Conservation (phyloP, 83 land plant species). For the Thuja plicata region DNA sequence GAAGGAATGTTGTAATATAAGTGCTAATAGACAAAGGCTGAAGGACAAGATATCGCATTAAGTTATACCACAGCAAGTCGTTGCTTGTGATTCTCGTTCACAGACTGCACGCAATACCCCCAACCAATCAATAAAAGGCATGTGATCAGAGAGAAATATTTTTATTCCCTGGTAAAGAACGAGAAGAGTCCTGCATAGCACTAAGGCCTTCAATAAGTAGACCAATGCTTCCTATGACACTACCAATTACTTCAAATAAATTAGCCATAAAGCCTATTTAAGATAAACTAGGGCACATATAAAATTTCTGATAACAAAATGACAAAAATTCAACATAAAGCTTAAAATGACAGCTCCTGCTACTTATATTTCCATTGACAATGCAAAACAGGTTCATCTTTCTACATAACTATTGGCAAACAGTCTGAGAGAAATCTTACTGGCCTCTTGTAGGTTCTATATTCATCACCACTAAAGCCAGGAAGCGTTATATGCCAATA, state of each 20-base stretch:
- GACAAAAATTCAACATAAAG: background rate
- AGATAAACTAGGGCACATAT: background rate
- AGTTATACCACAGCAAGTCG: slow-evolving; percentile 52
- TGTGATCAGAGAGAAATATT: slow-evolving; percentile 13
- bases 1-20: background rate
- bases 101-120: slow-evolving; percentile 35
- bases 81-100: slow-evolving; percentile 65
- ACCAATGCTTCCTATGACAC: slow-evolving; percentile 5
- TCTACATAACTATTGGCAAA: background rate
- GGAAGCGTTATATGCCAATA: slow-evolving; percentile 77
- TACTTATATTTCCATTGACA: background rate
- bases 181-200: slow-evolving; percentile 16
- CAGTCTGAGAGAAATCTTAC: slow-evolving; percentile 26
- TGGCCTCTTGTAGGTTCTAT: slow-evolving; percentile 61
- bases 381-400: background rate
- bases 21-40: background rate
- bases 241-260: slow-evolving; percentile 2
- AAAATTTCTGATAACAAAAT: background rate
- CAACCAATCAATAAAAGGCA: slow-evolving; percentile 17
- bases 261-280: background rate
- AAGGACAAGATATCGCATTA: background rate
- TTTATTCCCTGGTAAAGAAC: slow-evolving; percentile 15
- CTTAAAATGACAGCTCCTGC: background rate
- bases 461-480: slow-evolving; percentile 75
- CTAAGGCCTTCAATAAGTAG: slow-evolving; percentile 8